phyloP scores from a whole-genome alignment of 2,329 filamentous ascomycete genomes.

The Drechslerella stenobrocha region DNA sequence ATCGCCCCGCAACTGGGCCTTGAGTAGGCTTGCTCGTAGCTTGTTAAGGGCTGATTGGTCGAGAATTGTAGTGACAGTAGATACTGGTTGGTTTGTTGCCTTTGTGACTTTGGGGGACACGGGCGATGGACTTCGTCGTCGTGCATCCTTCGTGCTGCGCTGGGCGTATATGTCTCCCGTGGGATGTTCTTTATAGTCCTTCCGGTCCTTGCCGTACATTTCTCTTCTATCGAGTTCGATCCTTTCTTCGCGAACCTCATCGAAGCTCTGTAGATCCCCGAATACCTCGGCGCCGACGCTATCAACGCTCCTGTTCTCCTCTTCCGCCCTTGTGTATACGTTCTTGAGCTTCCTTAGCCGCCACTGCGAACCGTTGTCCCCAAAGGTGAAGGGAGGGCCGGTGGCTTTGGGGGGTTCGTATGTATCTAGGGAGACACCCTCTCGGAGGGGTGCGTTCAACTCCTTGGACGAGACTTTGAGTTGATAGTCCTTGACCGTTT shows the following conservation, averaged over 20 bases:
- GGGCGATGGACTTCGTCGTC: slow-evolving; percentile 56
- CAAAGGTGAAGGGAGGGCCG: slow-evolving; percentile 79
- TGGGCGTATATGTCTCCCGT: slow-evolving; percentile 83
- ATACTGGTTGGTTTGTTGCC: slow-evolving; percentile 63
- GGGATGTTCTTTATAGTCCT: slow-evolving; percentile 81
- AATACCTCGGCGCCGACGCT: slow-evolving; percentile 82
- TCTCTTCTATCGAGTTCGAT: slow-evolving; percentile 82
- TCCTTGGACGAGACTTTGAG: slow-evolving; percentile 78
- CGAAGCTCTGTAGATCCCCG: slow-evolving; percentile 79
- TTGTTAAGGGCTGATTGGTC: slow-evolving; percentile 83
- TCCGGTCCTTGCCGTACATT: slow-evolving; percentile 76
- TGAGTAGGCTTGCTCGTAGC: slow-evolving; percentile 92
- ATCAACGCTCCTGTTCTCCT: slow-evolving; percentile 72
- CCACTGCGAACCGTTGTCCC: slow-evolving; percentile 88
- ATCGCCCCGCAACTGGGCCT: slow-evolving; percentile 80
- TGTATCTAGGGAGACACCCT: slow-evolving; percentile 62
- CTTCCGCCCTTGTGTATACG: slow-evolving; percentile 77
- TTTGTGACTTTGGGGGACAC: slow-evolving; percentile 61
- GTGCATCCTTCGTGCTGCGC: slow-evolving; percentile 63
- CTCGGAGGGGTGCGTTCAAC: slow-evolving; percentile 72
- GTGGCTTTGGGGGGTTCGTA: slow-evolving; percentile 62
- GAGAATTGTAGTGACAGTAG: slow-evolving; percentile 61
- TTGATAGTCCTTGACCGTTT: slow-evolving; percentile 63
- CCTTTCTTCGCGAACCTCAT: slow-evolving; percentile 89
- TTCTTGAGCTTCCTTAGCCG: slow-evolving; percentile 92